These are phyloP conservation scores for Globisporangium recalcitrans DNA, from an alignment of 352 stramenopile genomes.

Conservation along the genomic window DNA sequence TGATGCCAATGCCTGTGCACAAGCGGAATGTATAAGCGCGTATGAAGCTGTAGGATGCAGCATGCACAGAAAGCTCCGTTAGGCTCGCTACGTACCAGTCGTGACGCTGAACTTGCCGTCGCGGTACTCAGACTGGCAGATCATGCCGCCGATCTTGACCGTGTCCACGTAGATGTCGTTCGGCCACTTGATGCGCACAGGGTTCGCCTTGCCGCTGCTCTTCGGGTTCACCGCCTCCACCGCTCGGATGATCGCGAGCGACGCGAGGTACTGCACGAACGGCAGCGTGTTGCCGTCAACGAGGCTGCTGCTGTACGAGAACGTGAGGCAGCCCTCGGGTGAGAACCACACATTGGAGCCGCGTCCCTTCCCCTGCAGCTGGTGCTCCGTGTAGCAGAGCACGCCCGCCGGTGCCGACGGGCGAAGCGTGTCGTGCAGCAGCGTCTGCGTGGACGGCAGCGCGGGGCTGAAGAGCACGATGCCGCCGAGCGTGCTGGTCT, in stretches of 20 bases:
- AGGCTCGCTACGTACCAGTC: constrained; percentile 42
- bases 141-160: constrained; percentile 87
- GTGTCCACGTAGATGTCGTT: constrained; percentile 90
- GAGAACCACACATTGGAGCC: constrained; percentile 85
- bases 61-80: background rate
- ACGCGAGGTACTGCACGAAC: constrained; percentile 89
- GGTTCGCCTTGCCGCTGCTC: constrained; percentile 25
- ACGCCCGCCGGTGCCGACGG: constrained; percentile 55
- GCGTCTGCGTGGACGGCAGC: constrained; percentile 77
- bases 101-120: constrained; percentile 80
- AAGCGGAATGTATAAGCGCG: background rate
- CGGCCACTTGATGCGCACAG: constrained; percentile 89
- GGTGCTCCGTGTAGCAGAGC: constrained; percentile 77
- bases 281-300: constrained; percentile 73
- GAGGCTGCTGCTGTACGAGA: constrained; percentile 86
- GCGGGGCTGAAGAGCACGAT: constrained; percentile 70
- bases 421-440: constrained; percentile 74
- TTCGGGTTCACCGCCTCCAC: constrained; percentile 55
- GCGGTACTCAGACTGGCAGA: constrained; percentile 86
- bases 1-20: constrained; percentile 72
- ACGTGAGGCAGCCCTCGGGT: constrained; percentile 87
- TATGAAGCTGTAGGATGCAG: too few relatives aligned
- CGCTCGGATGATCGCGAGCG: constrained; percentile 78
- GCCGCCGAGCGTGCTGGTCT: constrained; percentile 55
- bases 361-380: constrained; percentile 76